Conservation (phyloP, 1,284 basidiomycete genomes). For the Xerocomus amazonicus region DNA sequence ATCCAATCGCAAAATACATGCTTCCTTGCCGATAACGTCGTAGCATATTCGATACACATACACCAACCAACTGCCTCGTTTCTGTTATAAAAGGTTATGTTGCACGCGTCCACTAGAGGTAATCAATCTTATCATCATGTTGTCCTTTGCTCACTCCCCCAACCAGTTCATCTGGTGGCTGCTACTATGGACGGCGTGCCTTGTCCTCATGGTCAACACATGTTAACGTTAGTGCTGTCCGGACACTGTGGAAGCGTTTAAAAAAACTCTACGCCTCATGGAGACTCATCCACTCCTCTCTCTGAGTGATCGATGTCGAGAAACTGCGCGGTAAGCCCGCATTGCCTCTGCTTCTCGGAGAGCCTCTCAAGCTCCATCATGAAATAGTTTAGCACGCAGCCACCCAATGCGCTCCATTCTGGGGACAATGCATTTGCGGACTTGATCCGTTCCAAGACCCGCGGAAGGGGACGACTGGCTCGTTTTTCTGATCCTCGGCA, state of each 20-base stretch:
- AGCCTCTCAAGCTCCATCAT: no score
- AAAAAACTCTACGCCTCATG: conserved; percentile 21
- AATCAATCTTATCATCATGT: no score
- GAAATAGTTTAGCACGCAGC: no score
- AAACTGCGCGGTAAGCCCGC: not conserved
- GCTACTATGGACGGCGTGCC: not conserved
- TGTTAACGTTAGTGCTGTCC: not conserved
- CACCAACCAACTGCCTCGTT: not conserved
- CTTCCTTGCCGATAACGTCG: not conserved
- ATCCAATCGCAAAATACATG: no score
- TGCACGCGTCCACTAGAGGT: no score
- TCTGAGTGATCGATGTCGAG: conserved; percentile 9
- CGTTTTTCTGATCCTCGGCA: not conserved
- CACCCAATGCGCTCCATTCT: no score
- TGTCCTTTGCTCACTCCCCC: no score
- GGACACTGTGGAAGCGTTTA: conserved; percentile 3
- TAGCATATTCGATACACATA: not conserved
- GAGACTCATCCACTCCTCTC: not conserved
- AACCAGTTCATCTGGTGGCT: no score
- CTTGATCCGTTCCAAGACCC: no score
- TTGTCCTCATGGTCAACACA: not conserved
- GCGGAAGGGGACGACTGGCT: not conserved
- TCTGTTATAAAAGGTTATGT: not conserved
- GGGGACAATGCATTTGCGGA: no score
- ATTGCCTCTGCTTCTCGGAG: no score